Evolutionary conservation across 1,284 basidiomycete species (phyloP).

Genomic region (Leccinum cinnamomeum): DNA sequence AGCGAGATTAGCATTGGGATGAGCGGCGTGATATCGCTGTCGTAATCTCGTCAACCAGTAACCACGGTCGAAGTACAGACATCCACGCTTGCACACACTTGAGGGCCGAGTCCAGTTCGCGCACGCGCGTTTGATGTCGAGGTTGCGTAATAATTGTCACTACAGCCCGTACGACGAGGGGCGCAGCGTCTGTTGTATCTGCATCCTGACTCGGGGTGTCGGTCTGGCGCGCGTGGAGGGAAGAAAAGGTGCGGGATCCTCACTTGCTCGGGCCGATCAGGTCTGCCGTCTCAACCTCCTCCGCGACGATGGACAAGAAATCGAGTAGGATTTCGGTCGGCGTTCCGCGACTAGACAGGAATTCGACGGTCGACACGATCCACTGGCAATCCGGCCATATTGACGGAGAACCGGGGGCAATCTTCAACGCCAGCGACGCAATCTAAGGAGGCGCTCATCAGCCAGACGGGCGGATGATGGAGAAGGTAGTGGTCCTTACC

Average conservation of each 20-base stretch:
- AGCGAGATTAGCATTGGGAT: slow-evolving; percentile 45
- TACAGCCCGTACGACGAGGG: slow-evolving; percentile 70
- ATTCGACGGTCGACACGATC: slow-evolving; percentile 59
- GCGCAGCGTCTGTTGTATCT: slow-evolving; percentile 64
- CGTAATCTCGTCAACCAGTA: neutral
- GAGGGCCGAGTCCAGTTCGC: slow-evolving; percentile 67
- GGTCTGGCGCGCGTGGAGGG: slow-evolving; percentile 10
- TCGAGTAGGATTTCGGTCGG: slow-evolving; percentile 64
- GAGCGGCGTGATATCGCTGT: slow-evolving; percentile 61
- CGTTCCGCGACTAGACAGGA: slow-evolving; percentile 57
- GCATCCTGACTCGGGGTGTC: slow-evolving; percentile 42
- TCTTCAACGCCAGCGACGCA: slow-evolving; percentile 72
- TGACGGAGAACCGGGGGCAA: slow-evolving; percentile 51
- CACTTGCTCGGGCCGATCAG: slow-evolving; percentile 75
- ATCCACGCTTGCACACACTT: slow-evolving; percentile 85
- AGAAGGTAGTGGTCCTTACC: slow-evolving; percentile 42
- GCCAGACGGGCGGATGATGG: neutral
- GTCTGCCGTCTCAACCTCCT: slow-evolving; percentile 76
- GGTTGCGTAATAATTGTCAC: slow-evolving; percentile 48
- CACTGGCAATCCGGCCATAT: slow-evolving; percentile 64
- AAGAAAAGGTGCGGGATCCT: slow-evolving; percentile 27
- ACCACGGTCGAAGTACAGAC: slow-evolving; percentile 47
- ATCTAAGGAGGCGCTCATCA: slow-evolving; percentile 43
- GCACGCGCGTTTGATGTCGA: slow-evolving; percentile 22
- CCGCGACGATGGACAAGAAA: slow-evolving; percentile 81